Evolutionary conservation across 1,284 basidiomycete genomes (phyloP), one percentile per base, ranked within the genome.

Genomic region (Moniliophthora roreri): DNA sequence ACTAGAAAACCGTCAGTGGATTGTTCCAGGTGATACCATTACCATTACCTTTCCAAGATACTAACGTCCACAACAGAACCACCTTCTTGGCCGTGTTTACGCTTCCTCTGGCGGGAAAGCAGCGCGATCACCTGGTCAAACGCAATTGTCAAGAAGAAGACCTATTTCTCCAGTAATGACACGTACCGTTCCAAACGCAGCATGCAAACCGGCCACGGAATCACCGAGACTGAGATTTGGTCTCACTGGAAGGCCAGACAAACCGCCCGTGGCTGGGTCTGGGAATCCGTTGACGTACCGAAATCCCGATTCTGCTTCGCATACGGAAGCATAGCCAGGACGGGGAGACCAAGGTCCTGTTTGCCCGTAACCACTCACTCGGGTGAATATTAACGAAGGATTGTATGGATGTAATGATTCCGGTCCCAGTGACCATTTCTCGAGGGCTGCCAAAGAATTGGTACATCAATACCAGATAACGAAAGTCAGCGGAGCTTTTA

Each of bases 171-270:
- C 37, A 32, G 18, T 9, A n/a, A 8, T 3, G 15, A 24, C 1
- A 67, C 76, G 48, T 49, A 84, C 86, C 3, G 85, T 87, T 8
- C 86, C 86, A 63, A 88, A 87, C 0, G 86, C 85, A 13, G 85
- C 85, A 61, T 87, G 85, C 36, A 88, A 59, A 1, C 86, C 85
- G 15, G 85, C 84, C 1, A 89, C 76, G 0, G 84, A 85, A 60
- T 88, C 86, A 1, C 85, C 85, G 1, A 88, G 64, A 59, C 84
- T 86, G 42, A 88, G 84, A 55, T 88, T 87, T 1, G 85, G 86
- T 44, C 86, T 70, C 1, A 85, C 79, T 2, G 85, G 85, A 1
- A 85, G 80, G 0, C 85, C 84, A 15, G 71, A 71, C 23, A 86
- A 67, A 35, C 70, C 71, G 18, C 80, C 80, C 0, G 78, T 79